Conservation (phyloP, 2,329 filamentous ascomycete genomes). For the Colletotrichum sp. region DNA sequence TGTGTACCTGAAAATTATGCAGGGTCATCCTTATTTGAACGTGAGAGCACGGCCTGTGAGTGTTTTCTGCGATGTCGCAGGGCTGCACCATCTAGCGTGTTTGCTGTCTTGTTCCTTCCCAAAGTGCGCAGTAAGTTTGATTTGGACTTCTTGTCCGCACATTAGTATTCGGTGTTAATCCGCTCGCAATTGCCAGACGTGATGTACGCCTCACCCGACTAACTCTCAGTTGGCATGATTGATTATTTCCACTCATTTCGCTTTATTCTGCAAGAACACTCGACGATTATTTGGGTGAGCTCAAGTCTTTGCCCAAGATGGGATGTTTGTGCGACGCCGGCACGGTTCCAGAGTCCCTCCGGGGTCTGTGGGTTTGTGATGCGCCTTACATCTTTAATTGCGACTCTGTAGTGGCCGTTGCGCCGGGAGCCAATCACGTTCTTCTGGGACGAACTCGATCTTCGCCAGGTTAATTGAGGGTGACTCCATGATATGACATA, state of each 20-base stretch:
- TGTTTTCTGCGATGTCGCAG: not conserved
- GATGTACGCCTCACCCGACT: not conserved
- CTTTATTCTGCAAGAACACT: not conserved
- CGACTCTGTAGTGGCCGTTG: not conserved
- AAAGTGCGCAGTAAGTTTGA: not conserved
- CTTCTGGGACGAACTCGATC: not conserved
- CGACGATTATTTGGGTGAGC: not conserved
- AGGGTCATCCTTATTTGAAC: not conserved
- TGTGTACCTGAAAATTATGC: not conserved
- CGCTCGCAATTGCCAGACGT: not conserved
- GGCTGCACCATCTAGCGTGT: not conserved
- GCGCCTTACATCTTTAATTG: not conserved
- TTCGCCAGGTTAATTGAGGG: not conserved
- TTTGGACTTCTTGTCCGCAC: not conserved
- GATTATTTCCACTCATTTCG: not conserved
- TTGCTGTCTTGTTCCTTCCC: not conserved
- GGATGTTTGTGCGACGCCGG: conserved; percentile 20
- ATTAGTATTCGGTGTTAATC: not conserved
- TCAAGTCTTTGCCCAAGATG: not conserved
- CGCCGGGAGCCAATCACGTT: not conserved
- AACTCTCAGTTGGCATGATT: not conserved
- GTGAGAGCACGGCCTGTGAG: not conserved
- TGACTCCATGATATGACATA: not conserved
- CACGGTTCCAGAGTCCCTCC: conserved; percentile 13
- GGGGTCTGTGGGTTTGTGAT: conserved; percentile 12